phyloP scores from a whole-genome alignment of 2,329 filamentous ascomycete species.

The Microcyclospora pomicola region DNA sequence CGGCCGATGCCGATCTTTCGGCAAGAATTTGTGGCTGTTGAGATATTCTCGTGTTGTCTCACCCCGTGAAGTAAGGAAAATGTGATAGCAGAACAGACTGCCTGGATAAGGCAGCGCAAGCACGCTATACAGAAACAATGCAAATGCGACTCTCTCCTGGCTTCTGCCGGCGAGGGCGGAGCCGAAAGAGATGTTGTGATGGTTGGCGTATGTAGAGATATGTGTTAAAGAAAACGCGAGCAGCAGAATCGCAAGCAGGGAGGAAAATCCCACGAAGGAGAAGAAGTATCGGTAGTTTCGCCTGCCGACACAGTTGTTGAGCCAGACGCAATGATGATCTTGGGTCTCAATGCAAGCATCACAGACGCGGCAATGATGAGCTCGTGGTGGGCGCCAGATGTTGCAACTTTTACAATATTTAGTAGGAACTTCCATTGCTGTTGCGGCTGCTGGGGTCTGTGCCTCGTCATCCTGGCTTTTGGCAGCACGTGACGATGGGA shows the following conservation, averaged over 20 bases:
- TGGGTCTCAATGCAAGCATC: slow-evolving; percentile 96
- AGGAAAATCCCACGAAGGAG: slow-evolving; percentile 69
- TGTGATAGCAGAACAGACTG: slow-evolving; percentile 72
- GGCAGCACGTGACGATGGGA: slow-evolving; percentile 5
- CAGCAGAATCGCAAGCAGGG: slow-evolving; percentile 62
- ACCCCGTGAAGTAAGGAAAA: slow-evolving; percentile 79
- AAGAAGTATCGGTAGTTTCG: slow-evolving; percentile 99
- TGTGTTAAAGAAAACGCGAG: slow-evolving; percentile 69
- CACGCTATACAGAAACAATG: slow-evolving; percentile 72
- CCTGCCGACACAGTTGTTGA: slow-evolving; percentile 94
- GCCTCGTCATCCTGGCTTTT: slow-evolving; percentile 21
- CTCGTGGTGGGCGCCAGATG: slow-evolving; percentile 90
- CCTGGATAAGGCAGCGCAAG: slow-evolving; percentile 66
- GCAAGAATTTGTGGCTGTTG: slow-evolving; percentile 88
- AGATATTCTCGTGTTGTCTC: slow-evolving; percentile 95
- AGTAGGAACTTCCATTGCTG: slow-evolving; percentile 93
- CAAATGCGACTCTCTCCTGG: slow-evolving; percentile 40
- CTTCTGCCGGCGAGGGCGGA: slow-evolving; percentile 37
- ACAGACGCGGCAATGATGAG: slow-evolving; percentile 91
- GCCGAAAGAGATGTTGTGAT: slow-evolving; percentile 52
- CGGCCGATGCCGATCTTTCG: slow-evolving; percentile 79
- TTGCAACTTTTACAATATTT: slow-evolving; percentile 98
- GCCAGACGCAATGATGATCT: slow-evolving; percentile 96
- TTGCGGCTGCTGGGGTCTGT: slow-evolving; percentile 19
- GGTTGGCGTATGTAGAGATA: slow-evolving; percentile 55